phyloP scores from a whole-genome alignment of 345 rosid genomes.

The Salix brachista region DNA sequence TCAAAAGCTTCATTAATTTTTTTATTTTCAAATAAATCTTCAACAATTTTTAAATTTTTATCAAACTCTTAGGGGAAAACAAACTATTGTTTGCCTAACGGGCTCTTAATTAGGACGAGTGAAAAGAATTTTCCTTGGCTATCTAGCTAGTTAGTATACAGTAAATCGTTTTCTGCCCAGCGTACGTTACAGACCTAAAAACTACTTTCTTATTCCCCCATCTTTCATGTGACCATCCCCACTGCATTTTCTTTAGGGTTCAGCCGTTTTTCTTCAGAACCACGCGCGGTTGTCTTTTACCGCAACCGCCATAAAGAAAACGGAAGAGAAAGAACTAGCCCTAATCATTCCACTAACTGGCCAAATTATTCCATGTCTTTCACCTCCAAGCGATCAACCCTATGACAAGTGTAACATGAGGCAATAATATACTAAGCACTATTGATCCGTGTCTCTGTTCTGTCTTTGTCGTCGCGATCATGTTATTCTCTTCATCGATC shows the following conservation, averaged over 20 bases:
- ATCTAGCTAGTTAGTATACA: not conserved
- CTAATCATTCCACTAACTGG: not conserved
- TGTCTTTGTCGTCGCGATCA: not conserved
- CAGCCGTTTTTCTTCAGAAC: not conserved
- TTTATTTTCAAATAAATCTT: no score
- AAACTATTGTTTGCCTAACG: no score
- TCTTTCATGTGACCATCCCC: constrained; percentile 14
- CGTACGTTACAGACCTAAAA: not conserved
- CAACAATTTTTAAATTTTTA: no score
- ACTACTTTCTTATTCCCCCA: no score
- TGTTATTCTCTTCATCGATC: not conserved
- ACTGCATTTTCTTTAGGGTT: not conserved
- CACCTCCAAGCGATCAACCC: not conserved
- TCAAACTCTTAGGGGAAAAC: no score
- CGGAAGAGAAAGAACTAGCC: not conserved
- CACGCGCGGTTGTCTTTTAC: constrained; percentile 4
- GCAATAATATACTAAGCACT: not conserved
- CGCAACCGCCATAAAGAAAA: no score
- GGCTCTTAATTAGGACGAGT: no score
- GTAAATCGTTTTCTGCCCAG: not conserved
- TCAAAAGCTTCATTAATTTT: no score
- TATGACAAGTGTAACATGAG: not conserved
- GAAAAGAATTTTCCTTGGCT: no score
- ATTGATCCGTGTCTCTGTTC: not conserved
- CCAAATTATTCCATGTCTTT: not conserved